Conservation (phyloP, 2,329 filamentous ascomycete species). For the Nemania sp. region DNA sequence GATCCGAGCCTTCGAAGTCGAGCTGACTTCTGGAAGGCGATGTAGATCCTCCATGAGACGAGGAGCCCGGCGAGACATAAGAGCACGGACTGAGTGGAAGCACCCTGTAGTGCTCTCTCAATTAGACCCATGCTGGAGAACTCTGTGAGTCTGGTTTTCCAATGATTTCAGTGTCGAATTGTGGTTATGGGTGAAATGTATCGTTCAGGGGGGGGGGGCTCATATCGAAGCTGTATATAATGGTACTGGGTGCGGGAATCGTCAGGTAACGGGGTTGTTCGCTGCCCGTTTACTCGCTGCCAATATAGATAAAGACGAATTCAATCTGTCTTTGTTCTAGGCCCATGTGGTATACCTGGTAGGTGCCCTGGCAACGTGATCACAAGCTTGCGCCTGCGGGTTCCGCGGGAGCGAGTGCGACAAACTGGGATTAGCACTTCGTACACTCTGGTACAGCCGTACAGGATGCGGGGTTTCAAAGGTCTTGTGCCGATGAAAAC, state of each 20-base stretch:
- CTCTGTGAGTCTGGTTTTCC: neutral
- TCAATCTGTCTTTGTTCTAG: too few species aligned
- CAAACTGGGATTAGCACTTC: too few species aligned
- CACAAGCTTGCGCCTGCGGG: too few species aligned
- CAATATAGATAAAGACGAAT: too few species aligned
- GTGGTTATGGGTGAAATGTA: neutral
- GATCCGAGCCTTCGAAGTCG: conserved; percentile 52
- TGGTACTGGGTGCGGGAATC: neutral
- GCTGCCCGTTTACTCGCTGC: neutral
- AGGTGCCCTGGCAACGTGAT: too few species aligned
- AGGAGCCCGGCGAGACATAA: conserved; percentile 46
- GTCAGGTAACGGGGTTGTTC: too few species aligned
- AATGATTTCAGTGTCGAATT: neutral
- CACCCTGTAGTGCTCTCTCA: conserved; percentile 50
- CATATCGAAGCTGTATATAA: neutral
- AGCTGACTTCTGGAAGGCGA: conserved; percentile 47
- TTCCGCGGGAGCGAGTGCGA: too few species aligned
- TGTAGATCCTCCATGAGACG: conserved; percentile 44
- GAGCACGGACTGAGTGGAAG: conserved; percentile 48
- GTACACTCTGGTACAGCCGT: too few species aligned
- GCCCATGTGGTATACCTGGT: too few species aligned
- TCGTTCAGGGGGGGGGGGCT: too few species aligned
- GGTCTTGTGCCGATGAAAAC: too few species aligned
- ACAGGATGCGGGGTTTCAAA: too few species aligned
- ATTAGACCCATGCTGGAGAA: conserved; percentile 53